These are phyloP conservation scores for Sclerotiophoma versabilis DNA, from an alignment of 2,329 filamentous ascomycete species.

Conservation along the genomic window DNA sequence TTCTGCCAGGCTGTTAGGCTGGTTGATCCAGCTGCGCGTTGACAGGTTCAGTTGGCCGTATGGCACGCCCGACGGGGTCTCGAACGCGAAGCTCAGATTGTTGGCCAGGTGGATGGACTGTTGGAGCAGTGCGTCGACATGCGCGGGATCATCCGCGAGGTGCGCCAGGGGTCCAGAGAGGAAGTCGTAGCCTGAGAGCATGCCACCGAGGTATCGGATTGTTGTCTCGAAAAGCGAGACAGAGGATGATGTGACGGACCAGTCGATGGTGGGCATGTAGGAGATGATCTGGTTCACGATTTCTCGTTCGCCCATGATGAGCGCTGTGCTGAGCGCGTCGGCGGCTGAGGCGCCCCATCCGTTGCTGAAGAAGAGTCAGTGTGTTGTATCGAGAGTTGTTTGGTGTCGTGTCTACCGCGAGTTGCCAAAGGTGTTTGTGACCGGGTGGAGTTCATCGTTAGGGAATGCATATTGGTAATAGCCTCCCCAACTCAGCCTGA, in stretches of 20 bases:
- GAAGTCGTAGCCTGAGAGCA: conserved; percentile 79
- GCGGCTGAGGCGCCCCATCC: conserved; percentile 85
- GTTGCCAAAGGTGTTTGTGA: conserved; percentile 70
- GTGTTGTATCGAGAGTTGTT: background rate
- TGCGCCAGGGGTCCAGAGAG: conserved; percentile 69
- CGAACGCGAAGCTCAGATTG: conserved; percentile 77
- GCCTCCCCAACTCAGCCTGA: conserved; percentile 46
- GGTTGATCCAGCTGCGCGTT: conserved; percentile 57
- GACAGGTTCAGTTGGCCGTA: conserved; percentile 71
- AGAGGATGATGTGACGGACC: conserved; percentile 61
- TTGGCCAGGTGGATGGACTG: conserved; percentile 76
- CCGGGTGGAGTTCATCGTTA: conserved; percentile 75
- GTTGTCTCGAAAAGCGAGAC: conserved; percentile 90
- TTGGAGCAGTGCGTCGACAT: conserved; percentile 66
- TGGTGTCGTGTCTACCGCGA: conserved; percentile 63
- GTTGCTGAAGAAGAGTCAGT: conserved; percentile 62
- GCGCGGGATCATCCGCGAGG: conserved; percentile 55
- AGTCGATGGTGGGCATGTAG: conserved; percentile 75
- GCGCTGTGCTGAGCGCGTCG: conserved; percentile 79
- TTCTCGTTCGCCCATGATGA: conserved; percentile 74
- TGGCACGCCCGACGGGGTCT: conserved; percentile 77
- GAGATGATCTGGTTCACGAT: conserved; percentile 75
- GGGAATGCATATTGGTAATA: conserved; percentile 79
- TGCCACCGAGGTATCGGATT: conserved; percentile 83
- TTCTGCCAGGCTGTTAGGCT: conserved; percentile 75